These are phyloP conservation scores for Hypomyces perniciosus DNA, from an alignment of 2,329 filamentous ascomycete species.

Conservation along the genomic window DNA sequence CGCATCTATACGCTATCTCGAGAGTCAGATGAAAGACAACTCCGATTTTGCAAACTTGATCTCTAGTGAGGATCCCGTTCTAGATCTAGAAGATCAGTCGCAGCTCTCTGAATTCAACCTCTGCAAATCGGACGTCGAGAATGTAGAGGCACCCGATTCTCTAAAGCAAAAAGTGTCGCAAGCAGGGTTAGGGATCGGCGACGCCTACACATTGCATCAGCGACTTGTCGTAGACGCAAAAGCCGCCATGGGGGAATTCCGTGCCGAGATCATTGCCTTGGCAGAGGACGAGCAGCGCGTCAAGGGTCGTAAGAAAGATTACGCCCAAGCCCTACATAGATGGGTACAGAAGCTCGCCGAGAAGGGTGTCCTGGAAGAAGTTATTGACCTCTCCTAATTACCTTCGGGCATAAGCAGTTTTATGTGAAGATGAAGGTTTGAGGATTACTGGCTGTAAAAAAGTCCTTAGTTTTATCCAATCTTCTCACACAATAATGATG, in stretches of 20 bases:
- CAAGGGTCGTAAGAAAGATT: constrained; percentile 56
- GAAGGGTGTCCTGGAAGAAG: constrained; percentile 51
- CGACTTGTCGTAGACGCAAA: constrained; percentile 37
- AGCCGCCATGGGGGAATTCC: constrained; percentile 38
- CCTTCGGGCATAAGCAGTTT: too few relatives aligned
- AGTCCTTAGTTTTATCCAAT: too few relatives aligned
- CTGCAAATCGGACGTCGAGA: constrained; percentile 19
- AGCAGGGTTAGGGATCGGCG: constrained; percentile 11
- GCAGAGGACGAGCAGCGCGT: constrained; percentile 48
- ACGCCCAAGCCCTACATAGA: constrained; percentile 59
- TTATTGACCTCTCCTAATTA: constrained; percentile 21
- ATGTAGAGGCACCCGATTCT: constrained; percentile 14
- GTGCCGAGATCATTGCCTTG: constrained; percentile 40
- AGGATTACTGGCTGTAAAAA: too few relatives aligned
- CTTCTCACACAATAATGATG: too few relatives aligned
- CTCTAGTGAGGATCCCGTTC: constrained; percentile 16
- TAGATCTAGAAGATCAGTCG: constrained; percentile 19
- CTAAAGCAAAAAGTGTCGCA: constrained; percentile 14
- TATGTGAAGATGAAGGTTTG: too few relatives aligned
- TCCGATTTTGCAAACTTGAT: constrained; percentile 18
- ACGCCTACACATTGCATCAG: constrained; percentile 31
- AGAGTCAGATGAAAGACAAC: constrained; percentile 23
- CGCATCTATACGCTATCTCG: constrained; percentile 33
- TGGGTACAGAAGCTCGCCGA: constrained; percentile 67
- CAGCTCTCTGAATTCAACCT: constrained; percentile 28